phyloP scores from a whole-genome alignment of 140 eudicot species.

The Erigeron philadelphicus region DNA sequence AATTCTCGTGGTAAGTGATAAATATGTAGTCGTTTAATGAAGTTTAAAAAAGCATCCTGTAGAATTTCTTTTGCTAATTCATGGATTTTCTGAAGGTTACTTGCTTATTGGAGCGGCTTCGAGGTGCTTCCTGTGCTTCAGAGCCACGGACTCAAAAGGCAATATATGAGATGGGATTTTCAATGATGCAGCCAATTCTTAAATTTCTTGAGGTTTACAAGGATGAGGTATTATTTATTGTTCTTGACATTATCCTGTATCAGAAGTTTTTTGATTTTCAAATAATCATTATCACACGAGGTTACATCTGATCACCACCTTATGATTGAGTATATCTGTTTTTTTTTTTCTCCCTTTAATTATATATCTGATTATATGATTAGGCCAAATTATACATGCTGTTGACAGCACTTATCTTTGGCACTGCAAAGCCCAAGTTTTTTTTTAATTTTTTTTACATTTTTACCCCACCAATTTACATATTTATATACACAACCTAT shows the following conservation, averaged over 20 bases:
- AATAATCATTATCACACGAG: neutral
- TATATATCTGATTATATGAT: too few relatives aligned
- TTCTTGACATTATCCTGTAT: neutral
- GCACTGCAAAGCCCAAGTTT: too few relatives aligned
- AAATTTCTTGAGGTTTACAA: constrained; percentile 70
- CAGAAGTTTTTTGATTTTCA: neutral
- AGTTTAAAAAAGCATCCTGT: neutral
- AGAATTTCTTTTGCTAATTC: constrained; percentile 3
- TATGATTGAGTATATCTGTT: neutral
- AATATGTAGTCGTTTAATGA: neutral
- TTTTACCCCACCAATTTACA: neutral
- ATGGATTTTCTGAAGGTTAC: constrained; percentile 45
- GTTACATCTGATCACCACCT: neutral
- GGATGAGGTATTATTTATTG: constrained; percentile 54
- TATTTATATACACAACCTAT: neutral
- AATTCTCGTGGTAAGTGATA: constrained; percentile 51
- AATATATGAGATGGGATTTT: constrained; percentile 71
- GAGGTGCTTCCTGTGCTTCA: constrained; percentile 91
- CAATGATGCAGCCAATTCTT: constrained; percentile 72
- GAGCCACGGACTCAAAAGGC: constrained; percentile 87
- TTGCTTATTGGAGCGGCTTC: constrained; percentile 86
- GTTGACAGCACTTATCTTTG: too few relatives aligned
- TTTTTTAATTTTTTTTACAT: too few relatives aligned
- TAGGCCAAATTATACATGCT: too few relatives aligned
- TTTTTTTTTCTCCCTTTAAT: too few relatives aligned